Evolutionary conservation across 2,329 filamentous ascomycete genomes (phyloP), one percentile per base, ranked within the genome.

Genomic region (Alternaria postmessia): DNA sequence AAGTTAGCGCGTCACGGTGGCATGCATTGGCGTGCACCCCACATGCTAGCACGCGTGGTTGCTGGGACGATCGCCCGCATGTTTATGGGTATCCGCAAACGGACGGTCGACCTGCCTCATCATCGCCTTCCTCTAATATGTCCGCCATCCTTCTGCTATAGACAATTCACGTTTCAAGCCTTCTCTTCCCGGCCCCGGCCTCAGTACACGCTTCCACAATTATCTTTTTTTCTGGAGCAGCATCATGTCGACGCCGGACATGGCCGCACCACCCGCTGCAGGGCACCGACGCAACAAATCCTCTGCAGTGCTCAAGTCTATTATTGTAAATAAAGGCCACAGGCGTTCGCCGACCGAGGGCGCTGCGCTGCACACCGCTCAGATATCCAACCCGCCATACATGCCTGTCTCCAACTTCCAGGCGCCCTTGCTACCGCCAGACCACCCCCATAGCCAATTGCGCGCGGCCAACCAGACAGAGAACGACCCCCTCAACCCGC

Each of bases 261-360:
- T 63, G 58, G 65, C 71, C 32, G 20, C 46, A 34, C 63, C 63
- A 49, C 69, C 69, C 47, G 56, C 66, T 43, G 57, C 69, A 44
- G 73, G 74, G 41, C 78, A 80, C 58, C 67, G 73, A 54, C 77
- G 78, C 58, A 77, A 79, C 71, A 79, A 78, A 66, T 80, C 78
- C 57, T 77, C 84, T 43, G 69, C 74, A 49, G 69, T 78, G 44
- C 78, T 88, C 62, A 84, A 83, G 70, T 84, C 85, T 20, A 81
- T 87, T 57, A 82, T 66, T 78, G 24, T 20, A 20, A 56, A 84
- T 51, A 85, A 82, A 72, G 74, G 75, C 57, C 81, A 85, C 69
- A 83, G 81, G 66, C 81, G 82, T 51, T 81, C 81, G 61, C 80
- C 81, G 44, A 83, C 81, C 24, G 78, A 78, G 12, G 76, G 76